Conservation (phyloP, 2,329 filamentous ascomycete genomes). For the Talaromyces sp. region DNA sequence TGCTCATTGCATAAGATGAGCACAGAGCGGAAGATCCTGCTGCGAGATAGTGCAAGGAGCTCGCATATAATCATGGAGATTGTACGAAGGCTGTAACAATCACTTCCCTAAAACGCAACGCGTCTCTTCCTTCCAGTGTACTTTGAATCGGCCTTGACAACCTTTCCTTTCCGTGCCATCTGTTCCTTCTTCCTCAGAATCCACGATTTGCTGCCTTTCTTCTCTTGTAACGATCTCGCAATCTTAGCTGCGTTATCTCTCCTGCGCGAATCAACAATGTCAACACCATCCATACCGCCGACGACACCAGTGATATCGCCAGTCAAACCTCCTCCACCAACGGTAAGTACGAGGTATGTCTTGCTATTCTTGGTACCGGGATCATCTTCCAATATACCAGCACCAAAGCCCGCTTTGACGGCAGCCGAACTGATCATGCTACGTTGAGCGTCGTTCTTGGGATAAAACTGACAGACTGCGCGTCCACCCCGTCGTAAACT, state of each 20-base stretch:
- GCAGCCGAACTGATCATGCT: conserved; percentile 89
- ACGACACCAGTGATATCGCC: conserved; percentile 88
- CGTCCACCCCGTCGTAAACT: conserved; percentile 77
- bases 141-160: conserved; percentile 87
- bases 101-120: conserved; percentile 63
- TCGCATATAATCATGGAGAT: neutral
- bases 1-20: neutral
- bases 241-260: conserved; percentile 46
- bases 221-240: conserved; percentile 42
- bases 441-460: conserved; percentile 88
- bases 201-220: conserved; percentile 51
- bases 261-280: conserved; percentile 68
- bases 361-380: conserved; percentile 95
- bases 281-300: conserved; percentile 81
- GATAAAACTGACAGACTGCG: conserved; percentile 97
- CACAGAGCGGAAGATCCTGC: neutral
- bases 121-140: conserved; percentile 90
- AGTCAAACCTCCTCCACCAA: conserved; percentile 65
- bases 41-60: neutral
- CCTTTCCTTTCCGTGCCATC: conserved; percentile 90
- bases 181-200: conserved; percentile 70
- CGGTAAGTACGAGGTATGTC: conserved; percentile 90
- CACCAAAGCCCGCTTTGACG: conserved; percentile 90
- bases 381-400: conserved; percentile 91
- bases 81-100: neutral